phyloP scores from a whole-genome alignment of 2,329 filamentous ascomycete genomes.

The Remersonia thermophila region DNA sequence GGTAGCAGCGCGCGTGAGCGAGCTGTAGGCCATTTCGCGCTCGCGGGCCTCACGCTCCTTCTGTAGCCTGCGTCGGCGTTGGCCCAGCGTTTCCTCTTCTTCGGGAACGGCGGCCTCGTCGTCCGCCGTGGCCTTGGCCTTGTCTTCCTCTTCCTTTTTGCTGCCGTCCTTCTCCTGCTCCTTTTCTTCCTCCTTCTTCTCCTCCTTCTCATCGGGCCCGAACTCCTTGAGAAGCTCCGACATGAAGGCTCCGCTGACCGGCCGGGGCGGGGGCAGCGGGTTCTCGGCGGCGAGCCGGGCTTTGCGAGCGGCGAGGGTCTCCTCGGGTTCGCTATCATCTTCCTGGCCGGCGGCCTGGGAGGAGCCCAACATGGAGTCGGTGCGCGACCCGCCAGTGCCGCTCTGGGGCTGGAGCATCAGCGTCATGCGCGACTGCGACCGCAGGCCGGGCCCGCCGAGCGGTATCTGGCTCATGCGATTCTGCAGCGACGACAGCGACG shows the following conservation, averaged over 20 bases:
- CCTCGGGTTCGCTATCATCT: slow-evolving; percentile 36
- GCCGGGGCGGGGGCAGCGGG: slow-evolving; percentile 39
- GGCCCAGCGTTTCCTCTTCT: slow-evolving; percentile 68
- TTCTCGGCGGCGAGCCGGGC: slow-evolving; percentile 48
- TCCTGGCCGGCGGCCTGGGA: slow-evolving; percentile 9
- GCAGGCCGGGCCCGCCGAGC: slow-evolving; percentile 16
- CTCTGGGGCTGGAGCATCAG: slow-evolving; percentile 6
- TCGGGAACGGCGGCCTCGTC: slow-evolving; percentile 27
- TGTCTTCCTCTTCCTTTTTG: slow-evolving; percentile 4
- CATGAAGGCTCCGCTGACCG: slow-evolving; percentile 55
- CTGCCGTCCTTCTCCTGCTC: background rate
- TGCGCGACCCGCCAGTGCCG: slow-evolving; percentile 4
- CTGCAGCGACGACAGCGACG: slow-evolving; percentile 20
- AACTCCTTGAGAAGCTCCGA: slow-evolving; percentile 56
- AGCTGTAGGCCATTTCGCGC: slow-evolving; percentile 35
- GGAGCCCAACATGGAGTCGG: slow-evolving; percentile 17
- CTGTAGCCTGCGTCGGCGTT: slow-evolving; percentile 62
- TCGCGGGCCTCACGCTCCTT: slow-evolving; percentile 54
- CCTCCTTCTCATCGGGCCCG: slow-evolving; percentile 32
- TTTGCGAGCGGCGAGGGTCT: slow-evolving; percentile 56
- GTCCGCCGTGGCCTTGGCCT: slow-evolving; percentile 20
- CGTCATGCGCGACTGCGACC: slow-evolving; percentile 17
- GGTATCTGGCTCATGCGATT: slow-evolving; percentile 35
- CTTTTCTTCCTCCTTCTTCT: slow-evolving; percentile 19
- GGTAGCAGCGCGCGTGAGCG: slow-evolving; percentile 11